Percentiles rank a stretch among this genome's conserved stretches.
Evolutionary conservation across 331 rosid species (phyloP).

Genomic region (Spiraea crenata): DNA sequence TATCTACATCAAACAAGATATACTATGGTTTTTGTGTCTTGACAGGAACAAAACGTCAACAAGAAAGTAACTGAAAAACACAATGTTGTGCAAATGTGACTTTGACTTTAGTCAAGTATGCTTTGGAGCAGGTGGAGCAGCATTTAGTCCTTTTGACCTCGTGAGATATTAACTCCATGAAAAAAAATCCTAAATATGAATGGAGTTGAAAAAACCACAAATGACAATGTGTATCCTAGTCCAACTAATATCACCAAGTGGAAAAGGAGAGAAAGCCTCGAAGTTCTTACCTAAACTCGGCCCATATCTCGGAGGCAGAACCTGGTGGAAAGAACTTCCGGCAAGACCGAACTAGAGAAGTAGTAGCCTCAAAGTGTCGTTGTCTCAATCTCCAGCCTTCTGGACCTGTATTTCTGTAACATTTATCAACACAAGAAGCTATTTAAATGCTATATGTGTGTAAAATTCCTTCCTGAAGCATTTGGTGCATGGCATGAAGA

Average conservation of each 20-base stretch:
- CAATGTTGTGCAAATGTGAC: slow-evolving; percentile 4
- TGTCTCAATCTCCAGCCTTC: slow-evolving; percentile 99
- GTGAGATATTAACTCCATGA: slow-evolving; percentile 17
- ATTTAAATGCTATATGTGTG: background rate
- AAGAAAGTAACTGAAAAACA: background rate
- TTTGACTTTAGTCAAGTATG: background rate
- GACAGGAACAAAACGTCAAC: background rate
- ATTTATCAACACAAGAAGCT: slow-evolving; percentile 23
- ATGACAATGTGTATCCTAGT: slow-evolving; percentile 4
- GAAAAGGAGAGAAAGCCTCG: slow-evolving; percentile 7
- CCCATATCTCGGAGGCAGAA: slow-evolving; percentile 97
- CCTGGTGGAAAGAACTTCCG: slow-evolving; percentile 90
- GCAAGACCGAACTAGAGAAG: slow-evolving; percentile 94
- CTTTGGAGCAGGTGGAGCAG: slow-evolving; percentile 17
- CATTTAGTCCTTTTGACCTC: slow-evolving; percentile 20
- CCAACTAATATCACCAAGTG: slow-evolving; percentile 9
- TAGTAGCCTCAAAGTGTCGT: slow-evolving; percentile 80
- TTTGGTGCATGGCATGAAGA: slow-evolving; percentile 14
- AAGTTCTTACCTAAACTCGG: slow-evolving; percentile 83
- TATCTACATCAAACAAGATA: background rate
- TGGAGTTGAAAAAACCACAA: slow-evolving; percentile 7
- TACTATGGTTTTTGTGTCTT: background rate
- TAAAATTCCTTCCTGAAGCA: background rate
- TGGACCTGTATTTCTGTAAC: slow-evolving; percentile 89
- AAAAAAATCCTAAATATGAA: slow-evolving; percentile 21